Evolutionary conservation across 164 flowering plant genomes (phyloP).

Genomic region (Magnolia changhungtana): DNA sequence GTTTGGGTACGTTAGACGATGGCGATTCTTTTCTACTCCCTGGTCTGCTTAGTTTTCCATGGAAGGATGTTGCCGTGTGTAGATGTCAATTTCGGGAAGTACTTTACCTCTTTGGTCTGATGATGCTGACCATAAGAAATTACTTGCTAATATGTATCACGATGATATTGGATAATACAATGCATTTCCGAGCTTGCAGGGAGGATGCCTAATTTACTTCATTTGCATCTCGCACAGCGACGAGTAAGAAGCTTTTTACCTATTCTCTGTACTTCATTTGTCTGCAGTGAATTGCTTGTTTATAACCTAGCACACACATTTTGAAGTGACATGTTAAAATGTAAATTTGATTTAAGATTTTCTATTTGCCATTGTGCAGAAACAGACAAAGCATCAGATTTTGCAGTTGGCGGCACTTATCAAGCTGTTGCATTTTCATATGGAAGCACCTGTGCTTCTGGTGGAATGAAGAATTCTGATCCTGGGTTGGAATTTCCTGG

Average conservation of each 20-base stretch:
- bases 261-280: constrained; percentile 7
- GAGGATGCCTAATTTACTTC: constrained; percentile 41
- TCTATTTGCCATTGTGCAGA: constrained; percentile 32
- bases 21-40: not conserved
- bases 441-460: constrained; percentile 46
- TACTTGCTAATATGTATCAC: constrained; percentile 11
- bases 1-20: not conserved
- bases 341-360: constrained; percentile 11
- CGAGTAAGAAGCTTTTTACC: constrained; percentile 55
- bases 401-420: constrained; percentile 32
- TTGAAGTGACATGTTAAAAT: not conserved
- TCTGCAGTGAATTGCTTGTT: constrained; percentile 9
- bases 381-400: constrained; percentile 29
- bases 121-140: constrained; percentile 7
- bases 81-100: not conserved
- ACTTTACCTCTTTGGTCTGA: not conserved
- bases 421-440: constrained; percentile 71
- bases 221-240: constrained; percentile 37
- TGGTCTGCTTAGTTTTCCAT: not conserved
- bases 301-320: not conserved
- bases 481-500: constrained; percentile 27
- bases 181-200: constrained; percentile 56
- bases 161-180: constrained; percentile 17
- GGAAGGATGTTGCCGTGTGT: not conserved
- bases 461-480: constrained; percentile 35